Conservation (phyloP, 805 yeast genomes). For the Tetrapisispora arboricola region DNA sequence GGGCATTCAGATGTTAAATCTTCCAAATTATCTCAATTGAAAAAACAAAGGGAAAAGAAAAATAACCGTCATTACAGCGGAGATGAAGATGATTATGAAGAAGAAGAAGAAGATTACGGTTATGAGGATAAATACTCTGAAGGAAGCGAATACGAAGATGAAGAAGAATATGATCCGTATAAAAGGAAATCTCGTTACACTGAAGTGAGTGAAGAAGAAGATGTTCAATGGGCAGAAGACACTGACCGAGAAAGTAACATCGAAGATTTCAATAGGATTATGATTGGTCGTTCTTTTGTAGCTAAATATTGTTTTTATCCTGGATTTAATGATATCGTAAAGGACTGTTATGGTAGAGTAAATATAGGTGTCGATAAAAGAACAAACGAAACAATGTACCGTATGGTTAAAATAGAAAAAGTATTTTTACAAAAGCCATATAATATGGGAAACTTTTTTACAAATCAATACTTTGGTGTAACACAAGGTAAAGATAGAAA, state of each 20-base stretch:
- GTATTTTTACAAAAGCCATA: slow-evolving; percentile 46
- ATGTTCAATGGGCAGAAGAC: slow-evolving; percentile 39
- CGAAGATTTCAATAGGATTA: slow-evolving; percentile 58
- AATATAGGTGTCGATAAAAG: slow-evolving; percentile 65
- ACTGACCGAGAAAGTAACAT: slow-evolving; percentile 38
- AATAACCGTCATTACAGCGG: slow-evolving; percentile 33
- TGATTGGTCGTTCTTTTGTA: slow-evolving; percentile 69
- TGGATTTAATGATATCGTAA: slow-evolving; percentile 58
- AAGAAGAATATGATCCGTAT: slow-evolving; percentile 33
- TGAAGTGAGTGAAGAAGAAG: slow-evolving; percentile 39
- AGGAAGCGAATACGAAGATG: slow-evolving; percentile 34
- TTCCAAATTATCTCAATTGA: slow-evolving; percentile 59
- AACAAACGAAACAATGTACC: slow-evolving; percentile 55
- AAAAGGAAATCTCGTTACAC: slow-evolving; percentile 25
- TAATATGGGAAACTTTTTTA: slow-evolving; percentile 38
- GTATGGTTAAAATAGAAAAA: slow-evolving; percentile 74
- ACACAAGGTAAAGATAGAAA: slow-evolving; percentile 76
- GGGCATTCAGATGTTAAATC: slow-evolving; percentile 31
- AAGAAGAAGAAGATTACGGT: slow-evolving; percentile 32
- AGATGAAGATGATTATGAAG: slow-evolving; percentile 38
- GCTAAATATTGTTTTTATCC: slow-evolving; percentile 74
- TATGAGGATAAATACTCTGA: slow-evolving; percentile 36
- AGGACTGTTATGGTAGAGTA: slow-evolving; percentile 72
- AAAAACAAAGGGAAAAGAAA: slow-evolving; percentile 63
- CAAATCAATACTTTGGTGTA: slow-evolving; percentile 54